A percentile compares a stretch with the other conserved stretches of the same genome.
Evolutionary conservation across 2,329 filamentous ascomycete genomes (phyloP).

Genomic region (Calonectria henricotiae): DNA sequence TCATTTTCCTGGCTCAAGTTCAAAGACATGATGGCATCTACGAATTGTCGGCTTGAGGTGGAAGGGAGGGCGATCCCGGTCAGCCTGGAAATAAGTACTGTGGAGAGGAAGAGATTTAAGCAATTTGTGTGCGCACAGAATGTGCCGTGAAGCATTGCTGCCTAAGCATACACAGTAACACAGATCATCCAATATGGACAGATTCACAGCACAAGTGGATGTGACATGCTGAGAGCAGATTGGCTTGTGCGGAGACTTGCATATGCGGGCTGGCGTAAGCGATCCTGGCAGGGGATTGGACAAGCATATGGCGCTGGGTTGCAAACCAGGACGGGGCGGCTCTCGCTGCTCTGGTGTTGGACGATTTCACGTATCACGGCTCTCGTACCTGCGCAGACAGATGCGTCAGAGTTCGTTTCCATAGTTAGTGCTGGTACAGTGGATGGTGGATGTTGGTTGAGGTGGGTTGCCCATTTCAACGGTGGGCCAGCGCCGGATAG

Average conservation of each 20-base stretch:
- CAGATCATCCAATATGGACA: neutral
- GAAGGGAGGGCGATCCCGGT: neutral
- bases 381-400: slow-evolving; percentile 1
- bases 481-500: neutral
- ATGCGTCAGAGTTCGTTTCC: neutral
- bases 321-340: neutral
- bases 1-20: neutral
- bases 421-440: neutral
- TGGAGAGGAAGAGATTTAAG: neutral
- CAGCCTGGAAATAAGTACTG: neutral
- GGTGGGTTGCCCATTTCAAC: neutral
- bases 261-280: slow-evolving; percentile 12
- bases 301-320: neutral
- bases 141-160: slow-evolving; percentile 4
- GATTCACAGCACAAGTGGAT: slow-evolving; percentile 11
- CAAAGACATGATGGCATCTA: neutral
- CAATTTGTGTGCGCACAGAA: slow-evolving; percentile 13
- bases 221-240: neutral
- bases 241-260: neutral
- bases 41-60: neutral
- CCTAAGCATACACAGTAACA: slow-evolving; percentile 16
- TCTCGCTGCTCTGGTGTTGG: too few relatives aligned
- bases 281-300: neutral
- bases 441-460: neutral
- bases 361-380: neutral